Conservation (phyloP, 768 basidiomycete genomes). For the Tylopilus felleus region DNA sequence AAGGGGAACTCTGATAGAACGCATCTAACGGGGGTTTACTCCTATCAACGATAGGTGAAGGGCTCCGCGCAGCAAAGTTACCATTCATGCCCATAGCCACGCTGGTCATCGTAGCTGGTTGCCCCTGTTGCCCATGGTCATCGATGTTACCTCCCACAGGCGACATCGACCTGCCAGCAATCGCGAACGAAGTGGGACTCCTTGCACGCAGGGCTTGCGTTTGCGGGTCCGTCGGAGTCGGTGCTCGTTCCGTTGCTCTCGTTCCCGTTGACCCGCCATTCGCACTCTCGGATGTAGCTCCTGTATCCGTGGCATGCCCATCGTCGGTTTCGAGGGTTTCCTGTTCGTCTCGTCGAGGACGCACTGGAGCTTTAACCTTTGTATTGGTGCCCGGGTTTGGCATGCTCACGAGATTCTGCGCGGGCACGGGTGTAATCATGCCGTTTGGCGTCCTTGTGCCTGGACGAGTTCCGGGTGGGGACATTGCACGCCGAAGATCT, state of each 20-base stretch:
- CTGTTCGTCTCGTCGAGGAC: slow-evolving; percentile 45
- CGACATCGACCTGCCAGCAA: slow-evolving; percentile 54
- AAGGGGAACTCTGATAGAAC: slow-evolving; percentile 45
- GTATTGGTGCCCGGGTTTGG: slow-evolving; percentile 29
- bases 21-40: slow-evolving; percentile 57
- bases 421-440: slow-evolving; percentile 5
- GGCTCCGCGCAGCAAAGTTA: slow-evolving; percentile 45
- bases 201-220: slow-evolving; percentile 39
- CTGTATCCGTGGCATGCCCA: slow-evolving; percentile 46
- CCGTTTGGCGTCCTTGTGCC: slow-evolving; percentile 35
- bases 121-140: slow-evolving; percentile 19
- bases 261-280: slow-evolving; percentile 26
- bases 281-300: slow-evolving; percentile 39
- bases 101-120: slow-evolving; percentile 49
- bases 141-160: slow-evolving; percentile 41
- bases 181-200: slow-evolving; percentile 50
- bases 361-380: slow-evolving; percentile 51
- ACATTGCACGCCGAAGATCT: slow-evolving; percentile 62
- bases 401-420: slow-evolving; percentile 10
- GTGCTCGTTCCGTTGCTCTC: slow-evolving; percentile 43
- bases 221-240: slow-evolving; percentile 52
- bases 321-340: slow-evolving; percentile 45
- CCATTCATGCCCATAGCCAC: slow-evolving; percentile 54
- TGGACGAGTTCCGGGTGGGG: slow-evolving; percentile 52
- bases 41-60: slow-evolving; percentile 56